These are phyloP conservation scores for Suillus alpinus DNA, from an alignment of 768 basidiomycete genomes.

Conservation along the genomic window DNA sequence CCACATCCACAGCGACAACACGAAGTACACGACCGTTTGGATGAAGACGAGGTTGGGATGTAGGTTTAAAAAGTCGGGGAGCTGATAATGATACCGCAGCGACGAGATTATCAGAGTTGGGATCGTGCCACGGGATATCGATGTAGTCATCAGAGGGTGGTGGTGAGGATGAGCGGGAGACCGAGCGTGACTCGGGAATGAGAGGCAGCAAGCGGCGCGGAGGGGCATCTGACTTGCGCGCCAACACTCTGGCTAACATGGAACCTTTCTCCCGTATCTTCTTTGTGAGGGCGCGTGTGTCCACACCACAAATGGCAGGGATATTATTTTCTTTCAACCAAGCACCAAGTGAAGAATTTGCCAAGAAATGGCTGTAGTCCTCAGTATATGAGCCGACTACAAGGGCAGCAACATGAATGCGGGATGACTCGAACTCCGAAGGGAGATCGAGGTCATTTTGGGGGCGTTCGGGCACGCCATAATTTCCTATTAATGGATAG, in stretches of 20 bases:
- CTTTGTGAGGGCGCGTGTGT: conserved; percentile 96
- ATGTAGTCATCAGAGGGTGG: conserved; percentile 82
- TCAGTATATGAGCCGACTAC: conserved; percentile 93
- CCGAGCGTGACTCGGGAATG: conserved; percentile 36
- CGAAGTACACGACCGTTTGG: conserved; percentile 80
- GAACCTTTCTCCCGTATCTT: conserved; percentile 92
- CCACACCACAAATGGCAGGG: conserved; percentile 93
- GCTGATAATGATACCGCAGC: conserved; percentile 76
- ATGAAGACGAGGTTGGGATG: conserved; percentile 55
- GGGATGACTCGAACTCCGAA: conserved; percentile 86
- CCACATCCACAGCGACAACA: conserved; percentile 90
- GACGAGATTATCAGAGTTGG: conserved; percentile 88
- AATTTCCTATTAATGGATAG: conserved; percentile 96
- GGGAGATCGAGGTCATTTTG: conserved; percentile 54
- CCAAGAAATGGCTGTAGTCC: conserved; percentile 93
- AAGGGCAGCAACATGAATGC: conserved; percentile 90
- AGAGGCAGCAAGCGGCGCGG: conserved; percentile 34
- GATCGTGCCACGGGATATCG: conserved; percentile 81
- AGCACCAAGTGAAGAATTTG: conserved; percentile 76
- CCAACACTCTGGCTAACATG: conserved; percentile 83
- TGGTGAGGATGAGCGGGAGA: conserved; percentile 53
- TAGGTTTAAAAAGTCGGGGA: conserved; percentile 69
- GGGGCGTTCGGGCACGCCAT: conserved; percentile 84
- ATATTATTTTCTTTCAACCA: conserved; percentile 96
- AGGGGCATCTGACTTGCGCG: conserved; percentile 50